phyloP scores from a whole-genome alignment of 2,329 filamentous ascomycete species.

The Blastomyces emzantsi region DNA sequence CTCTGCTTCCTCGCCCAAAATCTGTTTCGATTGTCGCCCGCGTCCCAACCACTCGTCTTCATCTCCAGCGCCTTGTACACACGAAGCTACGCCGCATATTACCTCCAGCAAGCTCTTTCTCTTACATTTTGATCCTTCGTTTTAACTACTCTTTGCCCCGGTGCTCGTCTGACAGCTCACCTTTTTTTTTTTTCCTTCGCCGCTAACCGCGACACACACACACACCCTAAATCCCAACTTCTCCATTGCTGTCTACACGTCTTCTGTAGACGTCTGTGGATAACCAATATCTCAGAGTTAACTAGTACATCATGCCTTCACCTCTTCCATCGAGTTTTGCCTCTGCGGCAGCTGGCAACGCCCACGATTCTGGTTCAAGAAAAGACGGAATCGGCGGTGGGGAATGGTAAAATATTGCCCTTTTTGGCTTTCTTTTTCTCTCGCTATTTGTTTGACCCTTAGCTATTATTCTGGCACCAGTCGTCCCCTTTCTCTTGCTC shows the following conservation, averaged over 20 bases:
- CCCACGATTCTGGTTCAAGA: slow-evolving; percentile 51
- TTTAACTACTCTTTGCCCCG: not conserved
- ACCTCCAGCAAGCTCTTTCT: slow-evolving; percentile 1
- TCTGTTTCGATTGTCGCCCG: slow-evolving; percentile 3
- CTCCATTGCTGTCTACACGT: not conserved
- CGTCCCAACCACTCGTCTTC: not conserved
- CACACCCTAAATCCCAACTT: not conserved
- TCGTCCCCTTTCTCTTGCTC: not conserved
- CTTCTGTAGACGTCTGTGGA: slow-evolving; percentile 5
- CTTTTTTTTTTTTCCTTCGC: not conserved
- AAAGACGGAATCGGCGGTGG: slow-evolving; percentile 51
- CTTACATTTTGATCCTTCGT: not conserved
- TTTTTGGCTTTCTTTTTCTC: not conserved
- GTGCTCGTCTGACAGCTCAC: slow-evolving; percentile 3
- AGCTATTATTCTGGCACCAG: not conserved
- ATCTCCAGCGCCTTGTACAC: not conserved
- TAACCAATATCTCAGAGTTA: not conserved
- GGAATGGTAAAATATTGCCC: slow-evolving; percentile 57
- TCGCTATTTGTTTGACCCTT: not conserved
- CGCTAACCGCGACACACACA: not conserved
- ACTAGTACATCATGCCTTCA: slow-evolving; percentile 50
- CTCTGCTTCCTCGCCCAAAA: not conserved
- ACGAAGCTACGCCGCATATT: not conserved
- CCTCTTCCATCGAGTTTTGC: slow-evolving; percentile 76
- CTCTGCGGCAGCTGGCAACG: slow-evolving; percentile 71